Evolutionary conservation across 257 asterid genomes (phyloP).

Genomic region (Ophiorrhiza pumila): DNA sequence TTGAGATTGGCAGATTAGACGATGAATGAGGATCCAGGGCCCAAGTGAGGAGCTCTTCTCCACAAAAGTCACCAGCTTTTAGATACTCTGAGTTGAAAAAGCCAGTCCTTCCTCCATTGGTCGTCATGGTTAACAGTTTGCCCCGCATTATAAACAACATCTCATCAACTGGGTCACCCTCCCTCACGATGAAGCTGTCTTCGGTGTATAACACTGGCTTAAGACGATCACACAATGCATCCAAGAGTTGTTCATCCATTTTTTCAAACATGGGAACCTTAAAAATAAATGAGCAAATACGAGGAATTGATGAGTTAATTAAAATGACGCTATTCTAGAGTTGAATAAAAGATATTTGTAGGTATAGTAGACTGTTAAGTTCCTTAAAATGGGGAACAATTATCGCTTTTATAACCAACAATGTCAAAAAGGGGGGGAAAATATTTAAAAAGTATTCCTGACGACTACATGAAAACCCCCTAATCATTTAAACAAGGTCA

Average conservation of each 20-base stretch:
- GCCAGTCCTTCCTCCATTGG: slow-evolving; percentile 93
- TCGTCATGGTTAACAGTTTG: slow-evolving; percentile 65
- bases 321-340: neutral
- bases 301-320: neutral
- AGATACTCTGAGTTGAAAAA: slow-evolving; percentile 75
- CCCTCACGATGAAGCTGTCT: slow-evolving; percentile 84
- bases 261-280: slow-evolving; percentile 97
- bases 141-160: slow-evolving; percentile 95
- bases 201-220: slow-evolving; percentile 84
- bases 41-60: slow-evolving; percentile 99
- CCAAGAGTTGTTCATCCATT: slow-evolving; percentile 92
- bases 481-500: neutral
- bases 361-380: neutral
- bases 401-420: neutral
- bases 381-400: neutral
- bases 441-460: neutral
- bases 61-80: slow-evolving; percentile 94
- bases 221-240: slow-evolving; percentile 83
- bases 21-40: slow-evolving; percentile 87
- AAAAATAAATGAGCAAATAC: neutral
- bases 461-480: neutral
- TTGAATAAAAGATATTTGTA: neutral
- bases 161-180: slow-evolving; percentile 97
- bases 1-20: slow-evolving; percentile 85
- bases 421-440: neutral